A percentile compares a stretch with the other conserved stretches of the same genome.
Conservation (phyloP, 169 alveolate genomes). For the Perkinsus marinus region DNA sequence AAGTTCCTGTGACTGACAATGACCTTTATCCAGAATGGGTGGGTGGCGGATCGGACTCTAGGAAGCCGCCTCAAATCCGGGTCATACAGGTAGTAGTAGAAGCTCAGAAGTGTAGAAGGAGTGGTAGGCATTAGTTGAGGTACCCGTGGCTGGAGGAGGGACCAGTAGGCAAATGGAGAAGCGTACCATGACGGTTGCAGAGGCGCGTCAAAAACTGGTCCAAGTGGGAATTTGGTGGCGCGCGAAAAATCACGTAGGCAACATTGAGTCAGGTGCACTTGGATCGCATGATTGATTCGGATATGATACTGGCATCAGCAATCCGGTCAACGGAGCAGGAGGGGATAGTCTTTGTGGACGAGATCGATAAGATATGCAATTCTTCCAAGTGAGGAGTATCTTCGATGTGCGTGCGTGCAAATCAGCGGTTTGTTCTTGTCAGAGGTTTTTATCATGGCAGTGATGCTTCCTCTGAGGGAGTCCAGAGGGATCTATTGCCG, state of each 20-base stretch:
- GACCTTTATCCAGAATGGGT: not conserved
- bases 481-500: conserved; percentile 72
- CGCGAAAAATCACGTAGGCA: too few species aligned
- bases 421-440: not conserved
- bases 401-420: not conserved
- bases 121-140: not conserved
- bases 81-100: not conserved
- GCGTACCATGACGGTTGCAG: conserved; percentile 30
- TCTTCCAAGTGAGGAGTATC: not conserved
- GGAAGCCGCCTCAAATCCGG: not conserved
- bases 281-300: conserved; percentile 30
- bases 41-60: not conserved
- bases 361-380: conserved; percentile 65
- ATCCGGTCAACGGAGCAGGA: conserved; percentile 52
- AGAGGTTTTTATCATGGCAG: conserved; percentile 35
- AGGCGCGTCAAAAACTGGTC: conserved; percentile 32
- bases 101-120: not conserved
- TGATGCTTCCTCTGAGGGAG: conserved; percentile 77
- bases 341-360: conserved; percentile 77
- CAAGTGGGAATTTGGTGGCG: conserved; percentile 11
- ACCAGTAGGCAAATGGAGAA: conserved; percentile 26
- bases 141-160: conserved; percentile 2
- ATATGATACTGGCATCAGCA: conserved; percentile 47
- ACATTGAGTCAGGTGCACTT: conserved; percentile 7
- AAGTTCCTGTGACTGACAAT: not conserved